Conservation (phyloP, 2,329 filamentous ascomycete genomes). For the Apiospora rasikravindrae region DNA sequence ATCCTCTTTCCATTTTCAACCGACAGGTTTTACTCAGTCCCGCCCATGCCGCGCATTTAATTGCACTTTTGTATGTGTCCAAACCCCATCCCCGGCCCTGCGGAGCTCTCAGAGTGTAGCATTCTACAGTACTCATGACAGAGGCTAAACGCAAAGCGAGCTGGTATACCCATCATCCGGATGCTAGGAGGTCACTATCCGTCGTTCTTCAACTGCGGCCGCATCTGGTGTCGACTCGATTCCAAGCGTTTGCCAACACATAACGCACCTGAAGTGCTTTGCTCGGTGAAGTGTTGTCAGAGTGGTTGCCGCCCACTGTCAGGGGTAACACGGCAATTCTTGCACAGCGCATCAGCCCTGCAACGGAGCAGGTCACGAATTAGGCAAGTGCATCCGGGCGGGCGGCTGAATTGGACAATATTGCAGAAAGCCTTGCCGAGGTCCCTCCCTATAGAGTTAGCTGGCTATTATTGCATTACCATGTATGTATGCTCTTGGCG, state of each 20-base stretch:
- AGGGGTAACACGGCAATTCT: not conserved
- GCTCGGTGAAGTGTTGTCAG: not conserved
- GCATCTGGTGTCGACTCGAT: too few relatives aligned
- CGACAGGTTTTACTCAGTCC: not conserved
- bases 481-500: not conserved
- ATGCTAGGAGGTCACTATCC: not conserved
- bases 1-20: not conserved
- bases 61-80: not conserved
- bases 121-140: too few relatives aligned
- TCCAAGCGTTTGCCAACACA: too few relatives aligned
- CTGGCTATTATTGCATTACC: not conserved
- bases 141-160: too few relatives aligned
- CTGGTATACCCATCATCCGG: not conserved
- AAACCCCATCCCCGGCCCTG: not conserved
- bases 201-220: too few relatives aligned
- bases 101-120: not conserved
- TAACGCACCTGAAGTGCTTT: too few relatives aligned
- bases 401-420: not conserved
- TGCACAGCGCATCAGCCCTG: not conserved
- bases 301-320: not conserved
- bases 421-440: not conserved
- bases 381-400: not conserved
- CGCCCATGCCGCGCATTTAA: not conserved
- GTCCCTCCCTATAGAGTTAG: not conserved
- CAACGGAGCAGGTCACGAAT: not conserved